Conservation (phyloP, 306 rosid genomes). For the Cicer judaicum region DNA sequence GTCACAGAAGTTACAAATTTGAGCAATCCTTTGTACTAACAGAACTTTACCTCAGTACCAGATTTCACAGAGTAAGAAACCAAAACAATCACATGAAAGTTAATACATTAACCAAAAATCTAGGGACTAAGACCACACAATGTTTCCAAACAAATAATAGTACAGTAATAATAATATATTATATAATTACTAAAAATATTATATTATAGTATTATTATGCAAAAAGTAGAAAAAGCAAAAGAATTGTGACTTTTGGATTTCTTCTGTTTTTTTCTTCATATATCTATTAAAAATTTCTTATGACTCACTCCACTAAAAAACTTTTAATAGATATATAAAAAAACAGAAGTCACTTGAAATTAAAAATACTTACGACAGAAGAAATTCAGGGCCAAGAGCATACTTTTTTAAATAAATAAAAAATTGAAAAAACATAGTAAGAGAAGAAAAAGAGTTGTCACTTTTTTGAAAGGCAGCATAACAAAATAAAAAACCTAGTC, state of each 20-base stretch:
- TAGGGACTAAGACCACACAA: slow-evolving; percentile 27
- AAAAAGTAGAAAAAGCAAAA: slow-evolving; percentile 9
- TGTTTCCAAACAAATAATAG: not conserved
- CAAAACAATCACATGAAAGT: slow-evolving; percentile 48
- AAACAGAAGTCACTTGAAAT: slow-evolving; percentile 39
- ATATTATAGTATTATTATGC: not conserved
- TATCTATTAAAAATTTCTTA: not conserved
- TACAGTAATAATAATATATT: not conserved
- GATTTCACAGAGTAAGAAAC: slow-evolving; percentile 33
- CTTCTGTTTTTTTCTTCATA: no score
- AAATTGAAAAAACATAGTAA: not conserved
- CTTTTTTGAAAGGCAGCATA: slow-evolving; percentile 16
- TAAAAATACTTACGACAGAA: slow-evolving; percentile 27
- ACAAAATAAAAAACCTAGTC: slow-evolving; percentile 17
- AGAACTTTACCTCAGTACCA: slow-evolving; percentile 38
- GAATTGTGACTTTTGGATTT: slow-evolving; percentile 10
- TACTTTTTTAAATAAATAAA: not conserved
- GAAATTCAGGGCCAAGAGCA: not conserved
- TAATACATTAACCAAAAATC: slow-evolving; percentile 39
- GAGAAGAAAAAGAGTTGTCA: not conserved
- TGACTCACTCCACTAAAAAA: slow-evolving; percentile 10
- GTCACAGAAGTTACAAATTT: slow-evolving; percentile 48
- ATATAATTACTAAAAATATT: not conserved
- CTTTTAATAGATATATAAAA: not conserved
- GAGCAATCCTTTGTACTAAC: slow-evolving; percentile 42